Conservation (phyloP, 1,139 yeast species). For the Pichia sorboxylosa region DNA sequence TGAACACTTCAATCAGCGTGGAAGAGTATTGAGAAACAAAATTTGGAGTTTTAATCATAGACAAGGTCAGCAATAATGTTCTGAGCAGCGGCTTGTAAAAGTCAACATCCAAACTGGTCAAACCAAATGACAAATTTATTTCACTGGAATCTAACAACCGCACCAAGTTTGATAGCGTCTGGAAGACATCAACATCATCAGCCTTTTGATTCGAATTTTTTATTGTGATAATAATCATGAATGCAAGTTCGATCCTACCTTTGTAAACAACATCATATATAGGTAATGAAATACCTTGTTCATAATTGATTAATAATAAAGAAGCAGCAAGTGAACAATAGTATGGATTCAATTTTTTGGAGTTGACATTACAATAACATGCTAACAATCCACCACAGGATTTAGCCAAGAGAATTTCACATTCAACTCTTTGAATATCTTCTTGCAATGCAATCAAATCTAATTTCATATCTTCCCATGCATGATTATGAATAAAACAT, state of each 20-base stretch:
- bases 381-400: conserved; percentile 73
- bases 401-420: conserved; percentile 60
- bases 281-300: conserved; percentile 41
- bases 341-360: conserved; percentile 24
- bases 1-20: conserved; percentile 45
- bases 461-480: conserved; percentile 42
- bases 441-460: conserved; percentile 51
- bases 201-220: conserved; percentile 18
- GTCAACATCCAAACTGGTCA: conserved; percentile 29
- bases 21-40: conserved; percentile 39
- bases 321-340: conserved; percentile 35
- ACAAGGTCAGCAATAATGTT: conserved; percentile 39
- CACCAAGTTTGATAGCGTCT: conserved; percentile 31
- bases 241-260: conserved; percentile 60
- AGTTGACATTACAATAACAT: conserved; percentile 37
- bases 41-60: conserved; percentile 32
- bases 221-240: conserved; percentile 45
- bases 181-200: conserved; percentile 25
- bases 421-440: conserved; percentile 50
- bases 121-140: conserved; percentile 32
- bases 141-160: conserved; percentile 36
- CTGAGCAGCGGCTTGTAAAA: conserved; percentile 52
- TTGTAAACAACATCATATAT: conserved; percentile 41
- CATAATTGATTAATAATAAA: conserved; percentile 40
- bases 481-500: conserved; percentile 18